Evolutionary conservation across 768 basidiomycete species (phyloP).

Genomic region (Suillus alpinus): DNA sequence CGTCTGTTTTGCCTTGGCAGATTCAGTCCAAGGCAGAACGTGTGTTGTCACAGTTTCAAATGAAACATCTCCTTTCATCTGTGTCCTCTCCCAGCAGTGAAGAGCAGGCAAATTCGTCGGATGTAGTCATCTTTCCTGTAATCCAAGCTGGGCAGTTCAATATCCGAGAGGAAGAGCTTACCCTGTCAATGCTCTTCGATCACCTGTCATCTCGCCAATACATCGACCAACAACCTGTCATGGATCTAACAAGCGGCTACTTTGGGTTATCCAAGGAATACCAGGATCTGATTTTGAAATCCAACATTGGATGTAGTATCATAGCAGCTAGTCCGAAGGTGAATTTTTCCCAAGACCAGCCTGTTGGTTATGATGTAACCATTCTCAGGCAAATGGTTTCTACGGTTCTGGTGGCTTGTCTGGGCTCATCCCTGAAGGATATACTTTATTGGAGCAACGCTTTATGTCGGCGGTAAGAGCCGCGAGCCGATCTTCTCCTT

Average conservation of each 20-base stretch:
- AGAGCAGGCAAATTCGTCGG: slow-evolving; percentile 11
- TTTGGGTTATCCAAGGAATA: slow-evolving; percentile 85
- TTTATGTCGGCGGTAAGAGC: slow-evolving; percentile 68
- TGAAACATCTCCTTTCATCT: slow-evolving; percentile 29
- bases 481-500: slow-evolving; percentile 38
- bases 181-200: slow-evolving; percentile 57
- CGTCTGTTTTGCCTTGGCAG: slow-evolving; percentile 61
- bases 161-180: slow-evolving; percentile 80
- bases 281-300: slow-evolving; percentile 64
- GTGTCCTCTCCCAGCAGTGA: slow-evolving; percentile 20
- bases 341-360: slow-evolving; percentile 11
- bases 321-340: slow-evolving; percentile 88
- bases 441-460: slow-evolving; percentile 80
- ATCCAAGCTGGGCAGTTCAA: slow-evolving; percentile 89
- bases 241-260: slow-evolving; percentile 93
- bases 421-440: slow-evolving; percentile 92
- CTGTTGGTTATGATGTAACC: not conserved
- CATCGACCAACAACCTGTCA: slow-evolving; percentile 36
- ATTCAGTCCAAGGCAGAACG: slow-evolving; percentile 60
- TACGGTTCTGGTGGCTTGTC: slow-evolving; percentile 87
- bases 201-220: slow-evolving; percentile 30
- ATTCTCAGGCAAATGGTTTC: slow-evolving; percentile 88
- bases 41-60: slow-evolving; percentile 62
- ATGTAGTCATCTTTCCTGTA: slow-evolving; percentile 70
- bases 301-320: slow-evolving; percentile 61